A percentile compares a stretch with the other conserved stretches of the same genome.
phyloP scores from a whole-genome alignment of 345 rosid species.

The Brassica incana region DNA sequence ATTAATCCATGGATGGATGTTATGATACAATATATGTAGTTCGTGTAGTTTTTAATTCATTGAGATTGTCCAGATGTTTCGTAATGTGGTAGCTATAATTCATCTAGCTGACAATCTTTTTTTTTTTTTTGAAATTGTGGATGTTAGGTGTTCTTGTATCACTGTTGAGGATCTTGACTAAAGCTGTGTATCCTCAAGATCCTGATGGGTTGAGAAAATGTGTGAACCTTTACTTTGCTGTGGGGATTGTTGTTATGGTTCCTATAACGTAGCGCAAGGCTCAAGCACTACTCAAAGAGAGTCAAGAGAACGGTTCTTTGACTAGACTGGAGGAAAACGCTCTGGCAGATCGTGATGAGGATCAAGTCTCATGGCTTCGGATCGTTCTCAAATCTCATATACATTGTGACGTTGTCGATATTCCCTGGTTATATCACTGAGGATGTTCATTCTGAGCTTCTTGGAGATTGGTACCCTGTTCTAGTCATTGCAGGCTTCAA shows the following conservation, averaged over 20 bases:
- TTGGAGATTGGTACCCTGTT: conserved; percentile 82
- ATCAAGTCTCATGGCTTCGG: conserved; percentile 78
- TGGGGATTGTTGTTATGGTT: conserved; percentile 72
- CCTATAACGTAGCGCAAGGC: conserved; percentile 69
- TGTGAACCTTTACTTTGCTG: conserved; percentile 74
- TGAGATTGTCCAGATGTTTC: too few relatives aligned
- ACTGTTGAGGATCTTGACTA: conserved; percentile 69
- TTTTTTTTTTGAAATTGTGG: neutral
- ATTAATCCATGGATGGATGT: too few relatives aligned
- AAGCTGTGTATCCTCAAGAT: conserved; percentile 77
- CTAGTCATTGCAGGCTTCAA: conserved; percentile 73
- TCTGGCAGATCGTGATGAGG: conserved; percentile 58
- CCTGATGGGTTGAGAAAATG: conserved; percentile 69
- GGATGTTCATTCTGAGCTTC: conserved; percentile 77
- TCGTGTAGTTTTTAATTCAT: too few relatives aligned
- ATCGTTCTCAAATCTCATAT: conserved; percentile 41
- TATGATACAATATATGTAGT: too few relatives aligned
- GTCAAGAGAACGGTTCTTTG: conserved; percentile 49
- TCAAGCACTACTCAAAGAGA: conserved; percentile 53
- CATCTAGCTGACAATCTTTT: neutral
- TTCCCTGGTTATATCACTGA: conserved; percentile 93
- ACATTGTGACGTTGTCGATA: conserved; percentile 70
- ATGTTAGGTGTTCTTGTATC: conserved; percentile 84
- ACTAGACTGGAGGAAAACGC: conserved; percentile 67
- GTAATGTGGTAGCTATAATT: too few relatives aligned